Conservation (phyloP, 306 rosid species). For the Myrica gale region DNA sequence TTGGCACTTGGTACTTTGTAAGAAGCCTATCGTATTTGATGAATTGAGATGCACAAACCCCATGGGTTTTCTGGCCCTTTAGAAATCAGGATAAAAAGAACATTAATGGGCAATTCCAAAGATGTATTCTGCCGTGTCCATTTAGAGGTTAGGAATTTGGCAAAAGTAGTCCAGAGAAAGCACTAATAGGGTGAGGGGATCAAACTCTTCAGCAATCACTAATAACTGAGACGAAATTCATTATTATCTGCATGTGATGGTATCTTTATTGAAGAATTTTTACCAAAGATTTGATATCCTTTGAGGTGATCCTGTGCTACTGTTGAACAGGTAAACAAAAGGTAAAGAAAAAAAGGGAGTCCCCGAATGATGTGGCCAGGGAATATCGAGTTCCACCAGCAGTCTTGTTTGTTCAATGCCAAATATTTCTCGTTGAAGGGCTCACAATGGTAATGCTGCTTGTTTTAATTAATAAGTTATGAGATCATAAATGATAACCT, state of each 20-base stretch:
- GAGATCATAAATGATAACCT: constrained; percentile 18
- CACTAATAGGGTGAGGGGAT: neutral
- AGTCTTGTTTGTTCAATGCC: constrained; percentile 86
- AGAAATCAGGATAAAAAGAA: neutral
- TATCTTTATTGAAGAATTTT: constrained; percentile 3
- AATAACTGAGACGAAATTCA: neutral
- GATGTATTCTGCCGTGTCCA: neutral
- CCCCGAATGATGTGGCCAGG: constrained; percentile 54
- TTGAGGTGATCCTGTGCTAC: constrained; percentile 19
- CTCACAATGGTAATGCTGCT: constrained; percentile 68
- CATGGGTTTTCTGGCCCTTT: neutral
- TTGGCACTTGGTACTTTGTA: constrained; percentile 12
- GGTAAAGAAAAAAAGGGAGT: constrained; percentile 76
- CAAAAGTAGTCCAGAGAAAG: neutral
- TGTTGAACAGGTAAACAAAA: constrained; percentile 66
- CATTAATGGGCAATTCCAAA: neutral
- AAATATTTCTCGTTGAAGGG: constrained; percentile 88
- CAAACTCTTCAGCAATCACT: neutral
- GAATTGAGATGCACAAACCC: neutral
- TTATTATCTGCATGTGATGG: constrained; percentile 26
- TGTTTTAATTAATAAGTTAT: constrained; percentile 20
- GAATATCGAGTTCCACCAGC: constrained; percentile 69
- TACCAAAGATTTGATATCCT: constrained; percentile 9
- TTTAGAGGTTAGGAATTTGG: neutral
- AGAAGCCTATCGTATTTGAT: constrained; percentile 6